phyloP scores from a whole-genome alignment of 805 yeast species.

The Schizosaccharomyces osmophilus region DNA sequence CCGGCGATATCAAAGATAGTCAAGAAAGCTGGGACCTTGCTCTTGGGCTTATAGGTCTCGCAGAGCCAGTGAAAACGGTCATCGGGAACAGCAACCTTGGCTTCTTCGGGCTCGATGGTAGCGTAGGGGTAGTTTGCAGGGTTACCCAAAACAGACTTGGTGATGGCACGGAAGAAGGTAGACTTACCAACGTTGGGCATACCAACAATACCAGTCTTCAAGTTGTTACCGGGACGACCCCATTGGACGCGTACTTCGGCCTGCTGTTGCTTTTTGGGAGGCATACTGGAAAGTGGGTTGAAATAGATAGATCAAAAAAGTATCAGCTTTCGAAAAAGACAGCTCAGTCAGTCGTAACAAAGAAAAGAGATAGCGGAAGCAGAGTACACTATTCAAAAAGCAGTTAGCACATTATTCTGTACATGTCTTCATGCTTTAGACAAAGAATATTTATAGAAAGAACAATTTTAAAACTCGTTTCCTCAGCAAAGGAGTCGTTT shows the following conservation, averaged over 20 bases:
- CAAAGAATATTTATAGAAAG: too few species aligned
- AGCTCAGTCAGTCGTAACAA: too few species aligned
- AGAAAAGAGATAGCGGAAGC: too few species aligned
- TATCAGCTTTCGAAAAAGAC: too few species aligned
- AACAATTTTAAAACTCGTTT: too few species aligned
- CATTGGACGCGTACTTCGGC: conserved; percentile 51
- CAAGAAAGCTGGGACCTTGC: conserved; percentile 53
- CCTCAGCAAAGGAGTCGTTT: too few species aligned
- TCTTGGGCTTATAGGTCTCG: conserved; percentile 50
- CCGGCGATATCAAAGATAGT: conserved; percentile 96
- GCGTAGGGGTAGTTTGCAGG: conserved; percentile 98
- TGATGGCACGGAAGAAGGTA: conserved; percentile 90
- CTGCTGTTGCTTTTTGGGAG: conserved; percentile 24
- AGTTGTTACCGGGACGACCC: conserved; percentile 61
- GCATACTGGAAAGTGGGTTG: background rate
- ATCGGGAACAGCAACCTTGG: conserved; percentile 83
- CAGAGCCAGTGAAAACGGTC: conserved; percentile 58
- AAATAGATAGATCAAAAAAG: too few species aligned
- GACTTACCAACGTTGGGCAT: conserved; percentile 83
- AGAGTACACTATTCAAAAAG: too few species aligned
- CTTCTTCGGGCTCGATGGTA: conserved; percentile 94
- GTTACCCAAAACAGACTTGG: conserved; percentile 74
- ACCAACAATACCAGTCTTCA: conserved; percentile 77
- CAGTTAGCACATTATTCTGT: too few species aligned
- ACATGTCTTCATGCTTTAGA: too few species aligned